Evolutionary conservation across 129 eudicot genomes (phyloP).

Genomic region (Heracleum sosnowskyi): DNA sequence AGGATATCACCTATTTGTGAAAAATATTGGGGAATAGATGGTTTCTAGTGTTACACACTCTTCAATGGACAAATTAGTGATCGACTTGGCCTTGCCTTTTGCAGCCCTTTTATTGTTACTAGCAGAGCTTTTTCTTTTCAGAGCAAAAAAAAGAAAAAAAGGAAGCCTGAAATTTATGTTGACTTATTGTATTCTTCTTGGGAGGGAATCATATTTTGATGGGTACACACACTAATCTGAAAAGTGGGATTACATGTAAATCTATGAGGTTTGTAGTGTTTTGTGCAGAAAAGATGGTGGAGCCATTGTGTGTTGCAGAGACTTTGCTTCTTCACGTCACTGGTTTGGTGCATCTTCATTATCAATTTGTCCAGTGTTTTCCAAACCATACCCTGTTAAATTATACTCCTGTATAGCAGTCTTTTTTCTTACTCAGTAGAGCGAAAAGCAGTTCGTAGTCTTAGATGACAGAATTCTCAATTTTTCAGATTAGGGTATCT

Average conservation of each 20-base stretch:
- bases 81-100: not conserved
- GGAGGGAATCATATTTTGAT: slow-evolving; percentile 24
- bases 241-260: slow-evolving; percentile 10
- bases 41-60: not conserved
- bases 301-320: slow-evolving; percentile 26
- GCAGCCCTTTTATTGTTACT: not conserved
- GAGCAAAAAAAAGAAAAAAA: slow-evolving; percentile 38
- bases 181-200: slow-evolving; percentile 35
- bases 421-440: too few species aligned
- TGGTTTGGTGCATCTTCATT: not conserved
- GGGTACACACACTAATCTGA: slow-evolving; percentile 5
- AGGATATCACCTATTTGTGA: too few species aligned
- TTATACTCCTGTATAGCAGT: too few species aligned
- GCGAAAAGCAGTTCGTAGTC: too few species aligned
- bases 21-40: too few species aligned
- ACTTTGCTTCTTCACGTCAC: slow-evolving; percentile 20
- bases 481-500: too few species aligned
- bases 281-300: slow-evolving; percentile 26
- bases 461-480: too few species aligned
- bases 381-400: not conserved
- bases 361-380: not conserved
- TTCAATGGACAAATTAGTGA: not conserved
- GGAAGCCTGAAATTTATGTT: slow-evolving; percentile 36
- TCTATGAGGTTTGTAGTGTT: slow-evolving; percentile 14
- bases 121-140: slow-evolving; percentile 22